A percentile compares a stretch with the other conserved stretches of the same genome.
These are phyloP conservation scores for Blastomyces emzantsi DNA, from an alignment of 2,329 filamentous ascomycete genomes.

Conservation along the genomic window DNA sequence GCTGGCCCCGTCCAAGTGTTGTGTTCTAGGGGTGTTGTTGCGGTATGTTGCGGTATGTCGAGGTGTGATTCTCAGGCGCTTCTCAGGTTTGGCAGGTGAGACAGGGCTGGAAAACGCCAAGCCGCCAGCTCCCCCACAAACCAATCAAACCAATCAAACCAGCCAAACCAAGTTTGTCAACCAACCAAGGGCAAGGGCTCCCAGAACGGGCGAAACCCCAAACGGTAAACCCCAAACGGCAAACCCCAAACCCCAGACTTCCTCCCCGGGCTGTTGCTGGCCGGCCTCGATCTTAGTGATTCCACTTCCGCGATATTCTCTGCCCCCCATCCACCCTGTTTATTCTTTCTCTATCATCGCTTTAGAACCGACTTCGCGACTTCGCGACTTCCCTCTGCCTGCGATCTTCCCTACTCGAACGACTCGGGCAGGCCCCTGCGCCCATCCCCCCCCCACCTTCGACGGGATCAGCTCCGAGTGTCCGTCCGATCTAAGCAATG, in stretches of 20 bases:
- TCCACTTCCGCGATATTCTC: background rate
- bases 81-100: background rate
- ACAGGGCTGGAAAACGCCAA: background rate
- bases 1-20: background rate
- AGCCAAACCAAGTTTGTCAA: too few species aligned
- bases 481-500: background rate
- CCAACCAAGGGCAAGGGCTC: too few species aligned
- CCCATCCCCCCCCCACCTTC: background rate
- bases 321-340: background rate
- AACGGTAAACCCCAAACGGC: too few species aligned
- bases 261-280: background rate
- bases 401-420: background rate
- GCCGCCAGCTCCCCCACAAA: background rate
- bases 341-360: background rate
- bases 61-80: too few species aligned
- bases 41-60: too few species aligned
- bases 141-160: background rate
- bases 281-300: background rate
- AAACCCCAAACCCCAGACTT: slow-evolving; percentile 4
- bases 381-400: background rate
- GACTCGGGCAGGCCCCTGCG: background rate
- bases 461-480: background rate
- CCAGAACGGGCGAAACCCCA: background rate
- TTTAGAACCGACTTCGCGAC: background rate
- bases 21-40: too few species aligned